These are phyloP conservation scores for Monilinia polystroma DNA, from an alignment of 2,329 filamentous ascomycete species.

Conservation along the genomic window DNA sequence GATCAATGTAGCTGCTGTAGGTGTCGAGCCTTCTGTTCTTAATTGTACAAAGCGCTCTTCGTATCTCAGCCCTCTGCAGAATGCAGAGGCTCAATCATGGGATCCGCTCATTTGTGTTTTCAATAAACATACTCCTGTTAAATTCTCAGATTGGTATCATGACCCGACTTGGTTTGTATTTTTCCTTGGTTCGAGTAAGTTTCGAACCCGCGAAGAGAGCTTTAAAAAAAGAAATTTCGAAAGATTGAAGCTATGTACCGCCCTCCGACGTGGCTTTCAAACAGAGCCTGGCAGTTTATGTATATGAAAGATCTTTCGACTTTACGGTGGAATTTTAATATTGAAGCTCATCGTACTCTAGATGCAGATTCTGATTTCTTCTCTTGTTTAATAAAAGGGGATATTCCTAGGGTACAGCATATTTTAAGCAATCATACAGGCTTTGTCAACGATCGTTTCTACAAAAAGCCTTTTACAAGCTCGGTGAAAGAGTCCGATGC, in stretches of 20 bases:
- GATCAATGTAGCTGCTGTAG: too few species aligned
- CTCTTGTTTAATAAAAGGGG: background rate
- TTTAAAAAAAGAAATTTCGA: conserved; percentile 2
- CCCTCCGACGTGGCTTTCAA: conserved; percentile 19
- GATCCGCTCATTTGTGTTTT: too few species aligned
- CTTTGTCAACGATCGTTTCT: conserved; percentile 8
- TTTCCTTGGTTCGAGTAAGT: conserved; percentile 21
- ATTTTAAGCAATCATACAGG: conserved; percentile 21
- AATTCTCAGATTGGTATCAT: conserved; percentile 5
- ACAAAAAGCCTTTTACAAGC: background rate
- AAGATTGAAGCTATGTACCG: conserved; percentile 15
- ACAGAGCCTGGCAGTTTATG: conserved; percentile 16
- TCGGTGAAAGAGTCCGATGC: background rate
- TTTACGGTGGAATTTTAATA: conserved; percentile 13
- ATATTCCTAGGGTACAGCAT: conserved; percentile 16
- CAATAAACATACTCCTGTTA: background rate
- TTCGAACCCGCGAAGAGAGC: conserved; percentile 2
- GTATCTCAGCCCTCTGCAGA: too few species aligned
- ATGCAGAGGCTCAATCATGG: too few species aligned
- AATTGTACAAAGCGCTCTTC: too few species aligned
- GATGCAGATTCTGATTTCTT: background rate
- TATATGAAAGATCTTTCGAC: background rate
- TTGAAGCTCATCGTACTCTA: conserved; percentile 21
- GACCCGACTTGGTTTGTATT: conserved; percentile 14
- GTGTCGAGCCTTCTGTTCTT: too few species aligned